Evolutionary conservation across 306 rosid genomes (phyloP).

Genomic region (Glycine latifolia): DNA sequence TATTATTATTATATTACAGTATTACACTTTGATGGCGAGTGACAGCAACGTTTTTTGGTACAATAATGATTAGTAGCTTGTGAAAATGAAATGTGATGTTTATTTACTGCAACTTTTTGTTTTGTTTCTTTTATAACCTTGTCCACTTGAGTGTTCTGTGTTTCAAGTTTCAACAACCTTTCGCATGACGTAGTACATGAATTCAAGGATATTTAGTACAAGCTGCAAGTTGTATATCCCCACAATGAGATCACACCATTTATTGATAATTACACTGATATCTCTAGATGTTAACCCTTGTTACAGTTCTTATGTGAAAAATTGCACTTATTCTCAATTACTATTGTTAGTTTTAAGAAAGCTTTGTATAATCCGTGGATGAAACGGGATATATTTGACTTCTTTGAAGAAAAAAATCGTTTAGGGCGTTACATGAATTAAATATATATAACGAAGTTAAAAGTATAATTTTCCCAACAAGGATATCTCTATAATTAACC

Average conservation of each 20-base stretch:
- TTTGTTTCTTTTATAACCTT: not conserved
- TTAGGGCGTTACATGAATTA: too few species aligned
- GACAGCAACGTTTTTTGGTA: not conserved
- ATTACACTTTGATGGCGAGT: slow-evolving; percentile 14
- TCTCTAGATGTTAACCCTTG: too few species aligned
- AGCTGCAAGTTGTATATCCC: not conserved
- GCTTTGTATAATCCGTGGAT: too few species aligned
- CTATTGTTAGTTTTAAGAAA: not conserved
- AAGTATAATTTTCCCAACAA: not conserved
- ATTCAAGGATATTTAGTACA: not conserved
- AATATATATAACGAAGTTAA: too few species aligned
- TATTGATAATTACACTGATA: not conserved
- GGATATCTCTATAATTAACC: not conserved
- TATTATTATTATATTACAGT: not conserved
- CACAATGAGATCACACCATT: not conserved
- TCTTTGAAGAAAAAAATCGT: too few species aligned
- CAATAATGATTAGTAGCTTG: slow-evolving; percentile 1
- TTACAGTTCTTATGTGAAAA: slow-evolving; percentile 6
- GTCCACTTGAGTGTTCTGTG: not conserved
- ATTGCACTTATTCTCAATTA: not conserved
- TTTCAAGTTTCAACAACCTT: slow-evolving; percentile 17
- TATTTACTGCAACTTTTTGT: not conserved
- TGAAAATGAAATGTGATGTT: slow-evolving; percentile 4
- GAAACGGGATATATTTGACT: too few species aligned
- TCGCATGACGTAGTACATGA: not conserved